phyloP scores from a whole-genome alignment of 1,139 yeast species.

The Geotrichum fermentans region DNA sequence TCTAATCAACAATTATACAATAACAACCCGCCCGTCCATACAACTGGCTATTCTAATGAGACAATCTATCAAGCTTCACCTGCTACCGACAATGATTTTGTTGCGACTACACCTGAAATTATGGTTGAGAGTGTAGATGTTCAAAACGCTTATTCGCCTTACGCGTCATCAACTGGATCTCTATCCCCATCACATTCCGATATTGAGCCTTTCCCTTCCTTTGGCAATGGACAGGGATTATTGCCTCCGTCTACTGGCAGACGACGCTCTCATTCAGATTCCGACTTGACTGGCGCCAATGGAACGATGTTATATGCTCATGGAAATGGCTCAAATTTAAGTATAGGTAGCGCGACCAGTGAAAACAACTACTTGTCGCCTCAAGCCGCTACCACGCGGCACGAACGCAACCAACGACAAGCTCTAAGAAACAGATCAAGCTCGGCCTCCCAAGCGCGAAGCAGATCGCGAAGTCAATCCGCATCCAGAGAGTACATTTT shows the following conservation, averaged over 20 bases:
- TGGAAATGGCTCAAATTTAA: slow-evolving; percentile 12
- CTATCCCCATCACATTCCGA: slow-evolving; percentile 18
- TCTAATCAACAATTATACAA: neutral
- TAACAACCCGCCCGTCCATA: neutral
- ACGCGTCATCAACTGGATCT: slow-evolving; percentile 14
- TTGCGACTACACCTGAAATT: slow-evolving; percentile 19
- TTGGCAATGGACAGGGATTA: slow-evolving; percentile 3
- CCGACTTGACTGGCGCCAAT: slow-evolving; percentile 19
- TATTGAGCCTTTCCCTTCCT: slow-evolving; percentile 13
- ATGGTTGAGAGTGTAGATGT: slow-evolving; percentile 18
- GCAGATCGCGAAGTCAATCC: slow-evolving; percentile 28
- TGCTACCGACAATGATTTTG: neutral
- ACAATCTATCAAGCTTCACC: neutral
- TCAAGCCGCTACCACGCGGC: neutral
- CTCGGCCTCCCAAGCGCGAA: slow-evolving; percentile 13
- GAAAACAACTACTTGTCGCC: slow-evolving; percentile 17
- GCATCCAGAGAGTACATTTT: slow-evolving; percentile 34
- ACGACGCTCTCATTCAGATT: slow-evolving; percentile 29
- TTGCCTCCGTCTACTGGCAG: slow-evolving; percentile 22
- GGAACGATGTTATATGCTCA: slow-evolving; percentile 1
- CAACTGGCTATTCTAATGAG: neutral
- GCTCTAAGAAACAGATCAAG: slow-evolving; percentile 11
- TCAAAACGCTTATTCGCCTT: neutral
- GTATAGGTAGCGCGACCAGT: slow-evolving; percentile 10
- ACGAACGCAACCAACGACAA: slow-evolving; percentile 10